A percentile compares a stretch with the other conserved stretches of the same genome.
These are phyloP conservation scores for Datura wrightii DNA, from an alignment of 257 asterid species.

Conservation along the genomic window DNA sequence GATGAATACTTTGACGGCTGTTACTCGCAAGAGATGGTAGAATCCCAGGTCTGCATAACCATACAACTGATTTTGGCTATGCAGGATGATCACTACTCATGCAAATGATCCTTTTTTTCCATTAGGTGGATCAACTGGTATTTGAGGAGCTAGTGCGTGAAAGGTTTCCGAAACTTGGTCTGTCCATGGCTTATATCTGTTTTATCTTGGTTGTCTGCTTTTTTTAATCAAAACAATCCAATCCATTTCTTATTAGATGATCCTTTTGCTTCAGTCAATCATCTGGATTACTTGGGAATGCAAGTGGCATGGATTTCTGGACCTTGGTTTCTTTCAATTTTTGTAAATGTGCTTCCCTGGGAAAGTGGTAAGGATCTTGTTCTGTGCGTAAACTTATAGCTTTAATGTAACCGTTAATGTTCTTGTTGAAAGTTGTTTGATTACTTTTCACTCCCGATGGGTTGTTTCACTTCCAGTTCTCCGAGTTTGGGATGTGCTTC, in stretches of 20 bases:
- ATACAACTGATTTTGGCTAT: constrained; percentile 29
- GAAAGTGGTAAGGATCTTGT: constrained; percentile 75
- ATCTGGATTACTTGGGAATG: constrained; percentile 90
- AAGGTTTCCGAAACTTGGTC: constrained; percentile 88
- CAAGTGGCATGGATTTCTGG: constrained; percentile 90
- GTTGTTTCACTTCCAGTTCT: constrained; percentile 60
- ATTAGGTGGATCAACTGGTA: constrained; percentile 91
- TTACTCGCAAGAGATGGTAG: constrained; percentile 90
- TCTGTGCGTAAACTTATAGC: constrained; percentile 33
- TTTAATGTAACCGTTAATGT: background rate
- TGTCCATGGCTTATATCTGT: constrained; percentile 37
- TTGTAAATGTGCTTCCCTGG: constrained; percentile 91
- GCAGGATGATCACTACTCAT: background rate
- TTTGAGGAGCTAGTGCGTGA: constrained; percentile 92
- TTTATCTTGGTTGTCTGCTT: constrained; percentile 30
- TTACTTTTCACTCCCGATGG: constrained; percentile 26
- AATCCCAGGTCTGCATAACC: constrained; percentile 76
- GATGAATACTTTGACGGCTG: constrained; percentile 91
- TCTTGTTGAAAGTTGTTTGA: background rate
- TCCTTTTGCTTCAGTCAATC: constrained; percentile 67
- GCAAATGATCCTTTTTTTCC: constrained; percentile 26
- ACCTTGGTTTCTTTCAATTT: constrained; percentile 93
- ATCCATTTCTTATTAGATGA: constrained; percentile 16
- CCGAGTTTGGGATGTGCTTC: constrained; percentile 95
- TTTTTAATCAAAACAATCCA: background rate